A percentile compares a stretch with the other conserved stretches of the same genome.
These are phyloP conservation scores for Pestalotiopsis fici DNA, from an alignment of 2,329 filamentous ascomycete species.

Conservation along the genomic window DNA sequence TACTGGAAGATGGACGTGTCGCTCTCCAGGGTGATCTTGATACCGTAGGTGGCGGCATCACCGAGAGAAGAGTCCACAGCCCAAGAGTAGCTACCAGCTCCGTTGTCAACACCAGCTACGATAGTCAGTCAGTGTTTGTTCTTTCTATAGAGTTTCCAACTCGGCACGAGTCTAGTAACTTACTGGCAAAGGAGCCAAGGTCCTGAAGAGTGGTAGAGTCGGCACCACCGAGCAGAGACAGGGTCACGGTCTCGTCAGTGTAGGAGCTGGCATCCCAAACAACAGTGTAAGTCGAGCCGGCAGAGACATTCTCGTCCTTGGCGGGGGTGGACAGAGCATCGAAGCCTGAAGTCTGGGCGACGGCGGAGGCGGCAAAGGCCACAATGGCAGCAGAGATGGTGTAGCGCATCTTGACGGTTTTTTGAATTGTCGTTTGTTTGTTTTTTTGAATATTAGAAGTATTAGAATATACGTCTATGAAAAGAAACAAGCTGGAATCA, in stretches of 20 bases:
- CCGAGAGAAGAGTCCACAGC: conserved; percentile 46
- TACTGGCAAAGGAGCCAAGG: conserved; percentile 48
- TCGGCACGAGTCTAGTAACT: conserved; percentile 28
- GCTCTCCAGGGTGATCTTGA: conserved; percentile 53
- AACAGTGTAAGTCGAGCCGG: conserved; percentile 52
- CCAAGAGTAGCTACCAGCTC: conserved; percentile 50
- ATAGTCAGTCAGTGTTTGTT: not conserved
- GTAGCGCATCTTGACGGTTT: conserved; percentile 55
- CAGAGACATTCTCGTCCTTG: conserved; percentile 41
- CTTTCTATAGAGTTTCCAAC: too few species aligned
- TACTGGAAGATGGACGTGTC: conserved; percentile 58
- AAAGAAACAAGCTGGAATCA: not conserved
- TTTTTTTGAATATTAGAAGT: conserved; percentile 3
- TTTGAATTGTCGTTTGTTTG: not conserved
- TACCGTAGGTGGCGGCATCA: conserved; percentile 53
- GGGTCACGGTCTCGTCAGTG: conserved; percentile 46
- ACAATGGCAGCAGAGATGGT: conserved; percentile 48
- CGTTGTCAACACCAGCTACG: conserved; percentile 48
- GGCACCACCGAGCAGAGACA: conserved; percentile 56
- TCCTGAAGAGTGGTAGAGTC: conserved; percentile 42
- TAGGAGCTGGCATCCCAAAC: conserved; percentile 45
- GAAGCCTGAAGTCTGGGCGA: conserved; percentile 59
- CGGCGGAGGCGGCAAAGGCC: conserved; percentile 50
- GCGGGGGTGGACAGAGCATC: conserved; percentile 52
- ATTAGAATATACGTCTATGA: not conserved